These are phyloP conservation scores for Clohesyomyces aquaticus DNA, from an alignment of 495 filamentous ascomycete genomes.

Conservation along the genomic window DNA sequence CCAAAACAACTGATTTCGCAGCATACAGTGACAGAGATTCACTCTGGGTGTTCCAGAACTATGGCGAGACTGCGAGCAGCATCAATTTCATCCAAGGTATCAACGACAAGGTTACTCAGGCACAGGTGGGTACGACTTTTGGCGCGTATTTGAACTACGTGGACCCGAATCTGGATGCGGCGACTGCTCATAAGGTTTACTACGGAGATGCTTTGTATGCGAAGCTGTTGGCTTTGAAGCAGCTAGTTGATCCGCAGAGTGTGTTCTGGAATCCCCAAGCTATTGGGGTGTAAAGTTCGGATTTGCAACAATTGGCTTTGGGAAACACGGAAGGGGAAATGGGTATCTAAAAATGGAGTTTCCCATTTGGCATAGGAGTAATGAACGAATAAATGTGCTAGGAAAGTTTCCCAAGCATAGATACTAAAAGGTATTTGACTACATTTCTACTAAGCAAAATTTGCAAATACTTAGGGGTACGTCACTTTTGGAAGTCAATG, in stretches of 20 bases:
- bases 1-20: conserved; percentile 25
- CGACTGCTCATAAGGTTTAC: conserved; percentile 56
- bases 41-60: conserved; percentile 41
- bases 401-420: no score
- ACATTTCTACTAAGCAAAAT: no score
- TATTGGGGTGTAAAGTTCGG: conserved; percentile 44
- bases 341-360: no score
- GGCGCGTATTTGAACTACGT: conserved; percentile 72
- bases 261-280: conserved; percentile 70
- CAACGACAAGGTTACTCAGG: conserved; percentile 35
- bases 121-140: conserved; percentile 42
- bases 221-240: conserved; percentile 57
- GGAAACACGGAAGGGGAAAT: neutral
- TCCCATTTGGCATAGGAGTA: no score
- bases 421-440: no score
- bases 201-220: conserved; percentile 57
- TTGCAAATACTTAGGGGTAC: no score
- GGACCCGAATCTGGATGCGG: conserved; percentile 59
- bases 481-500: no score
- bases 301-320: no score
- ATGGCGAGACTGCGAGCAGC: conserved; percentile 39
- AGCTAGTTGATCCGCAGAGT: conserved; percentile 56
- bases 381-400: no score
- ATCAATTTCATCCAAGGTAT: conserved; percentile 55
- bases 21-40: conserved; percentile 61